These are phyloP conservation scores for Rhodocollybia butyracea DNA, from an alignment of 768 basidiomycete species.

Conservation along the genomic window DNA sequence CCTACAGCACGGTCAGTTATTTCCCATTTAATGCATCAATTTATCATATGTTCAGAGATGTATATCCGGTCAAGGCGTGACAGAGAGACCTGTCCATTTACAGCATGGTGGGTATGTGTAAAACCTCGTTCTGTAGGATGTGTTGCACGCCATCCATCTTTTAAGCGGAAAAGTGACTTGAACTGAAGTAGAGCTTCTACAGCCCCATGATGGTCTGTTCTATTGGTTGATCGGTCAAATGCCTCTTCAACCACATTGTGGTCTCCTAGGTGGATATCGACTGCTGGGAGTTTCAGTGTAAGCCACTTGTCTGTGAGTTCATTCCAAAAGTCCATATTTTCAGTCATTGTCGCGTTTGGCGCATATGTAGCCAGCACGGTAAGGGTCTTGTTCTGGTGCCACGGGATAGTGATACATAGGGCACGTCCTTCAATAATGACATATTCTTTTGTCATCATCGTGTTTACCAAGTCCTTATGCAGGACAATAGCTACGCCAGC, in stretches of 20 bases:
- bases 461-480: constrained; percentile 11
- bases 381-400: constrained; percentile 7
- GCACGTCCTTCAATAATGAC: constrained; percentile 14
- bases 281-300: no score
- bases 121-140: neutral
- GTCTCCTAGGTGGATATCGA: constrained; percentile 1
- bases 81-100: neutral
- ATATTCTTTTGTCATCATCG: neutral
- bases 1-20: neutral
- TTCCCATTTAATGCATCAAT: neutral
- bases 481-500: constrained; percentile 18
- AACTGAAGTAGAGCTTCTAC: neutral
- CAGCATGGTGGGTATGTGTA: neutral
- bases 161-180: neutral
- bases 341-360: constrained; percentile 11
- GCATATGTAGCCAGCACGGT: constrained; percentile 19
- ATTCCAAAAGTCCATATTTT: no score
- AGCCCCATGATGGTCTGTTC: neutral
- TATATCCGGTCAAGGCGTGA: neutral
- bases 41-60: neutral
- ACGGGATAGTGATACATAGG: constrained; percentile 8
- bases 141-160: neutral
- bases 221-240: neutral
- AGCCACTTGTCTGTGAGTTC: no score
- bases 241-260: constrained; percentile 6